Conservation (phyloP, 306 rosid species). For the Castanea sativa region DNA sequence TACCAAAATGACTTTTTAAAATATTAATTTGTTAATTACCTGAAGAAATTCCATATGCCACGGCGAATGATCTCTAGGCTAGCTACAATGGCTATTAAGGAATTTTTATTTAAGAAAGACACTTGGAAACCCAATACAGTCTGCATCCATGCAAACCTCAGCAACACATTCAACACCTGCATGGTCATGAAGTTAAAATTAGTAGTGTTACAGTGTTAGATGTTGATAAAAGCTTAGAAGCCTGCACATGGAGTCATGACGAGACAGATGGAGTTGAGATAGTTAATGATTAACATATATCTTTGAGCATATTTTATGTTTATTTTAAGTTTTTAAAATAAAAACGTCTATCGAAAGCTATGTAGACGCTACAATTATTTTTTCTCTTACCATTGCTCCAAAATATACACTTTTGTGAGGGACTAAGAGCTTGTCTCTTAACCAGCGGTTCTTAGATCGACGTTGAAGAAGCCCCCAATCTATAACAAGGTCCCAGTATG, state of each 20-base stretch:
- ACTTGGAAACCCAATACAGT: conserved; percentile 45
- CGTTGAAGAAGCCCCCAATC: conserved; percentile 78
- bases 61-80: conserved; percentile 68
- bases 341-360: too few relatives aligned
- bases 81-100: conserved; percentile 42
- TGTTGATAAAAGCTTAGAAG: too few relatives aligned
- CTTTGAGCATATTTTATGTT: too few relatives aligned
- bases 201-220: background rate
- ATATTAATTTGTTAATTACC: conserved; percentile 30
- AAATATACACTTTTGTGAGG: conserved; percentile 50
- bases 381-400: conserved; percentile 51
- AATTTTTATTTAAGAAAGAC: conserved; percentile 40
- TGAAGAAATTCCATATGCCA: conserved; percentile 78
- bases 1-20: background rate
- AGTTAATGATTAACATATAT: too few relatives aligned
- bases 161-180: conserved; percentile 62
- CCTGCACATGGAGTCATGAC: too few relatives aligned
- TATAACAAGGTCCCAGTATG: conserved; percentile 64
- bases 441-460: conserved; percentile 55
- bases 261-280: too few relatives aligned
- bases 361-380: background rate
- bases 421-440: conserved; percentile 64
- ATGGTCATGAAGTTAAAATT: background rate
- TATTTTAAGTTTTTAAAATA: too few relatives aligned
- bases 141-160: conserved; percentile 76